Conservation (phyloP, 2,329 filamentous ascomycete genomes). For the Bipolaris sorokiniana region DNA sequence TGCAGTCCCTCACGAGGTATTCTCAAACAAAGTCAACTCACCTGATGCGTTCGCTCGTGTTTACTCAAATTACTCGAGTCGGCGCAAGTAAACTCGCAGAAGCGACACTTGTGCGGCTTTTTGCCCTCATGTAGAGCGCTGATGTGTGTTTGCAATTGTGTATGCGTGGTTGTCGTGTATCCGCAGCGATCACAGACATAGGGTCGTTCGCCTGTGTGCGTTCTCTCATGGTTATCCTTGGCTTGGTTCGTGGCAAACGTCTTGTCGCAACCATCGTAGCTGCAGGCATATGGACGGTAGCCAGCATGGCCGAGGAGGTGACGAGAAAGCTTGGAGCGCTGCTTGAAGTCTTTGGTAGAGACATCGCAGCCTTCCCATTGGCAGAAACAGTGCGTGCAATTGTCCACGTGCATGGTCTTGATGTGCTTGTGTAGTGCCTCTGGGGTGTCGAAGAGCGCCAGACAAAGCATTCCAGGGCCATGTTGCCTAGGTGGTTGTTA, state of each 20-base stretch:
- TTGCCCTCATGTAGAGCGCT: constrained; percentile 45
- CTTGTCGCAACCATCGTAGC: constrained; percentile 44
- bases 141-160: constrained; percentile 48
- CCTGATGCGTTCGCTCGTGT: constrained; percentile 48
- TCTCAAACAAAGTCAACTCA: constrained; percentile 8
- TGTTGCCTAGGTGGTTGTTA: constrained; percentile 28
- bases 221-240: constrained; percentile 50
- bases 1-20: too few species aligned
- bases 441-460: constrained; percentile 36
- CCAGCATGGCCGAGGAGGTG: constrained; percentile 48
- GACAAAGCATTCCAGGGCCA: constrained; percentile 34
- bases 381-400: constrained; percentile 43
- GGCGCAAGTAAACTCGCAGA: constrained; percentile 49
- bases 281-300: constrained; percentile 47
- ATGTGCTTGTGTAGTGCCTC: constrained; percentile 46
- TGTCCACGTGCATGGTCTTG: constrained; percentile 45
- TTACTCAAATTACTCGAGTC: constrained; percentile 48
- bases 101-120: constrained; percentile 48
- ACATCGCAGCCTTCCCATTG: constrained; percentile 47
- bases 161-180: constrained; percentile 49
- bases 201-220: constrained; percentile 46
- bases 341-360: constrained; percentile 47
- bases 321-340: constrained; percentile 48
- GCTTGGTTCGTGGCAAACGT: constrained; percentile 50
- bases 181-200: constrained; percentile 47